These are phyloP conservation scores for Pythium utonaiense DNA, from an alignment of 352 stramenopile species.

Conservation along the genomic window DNA sequence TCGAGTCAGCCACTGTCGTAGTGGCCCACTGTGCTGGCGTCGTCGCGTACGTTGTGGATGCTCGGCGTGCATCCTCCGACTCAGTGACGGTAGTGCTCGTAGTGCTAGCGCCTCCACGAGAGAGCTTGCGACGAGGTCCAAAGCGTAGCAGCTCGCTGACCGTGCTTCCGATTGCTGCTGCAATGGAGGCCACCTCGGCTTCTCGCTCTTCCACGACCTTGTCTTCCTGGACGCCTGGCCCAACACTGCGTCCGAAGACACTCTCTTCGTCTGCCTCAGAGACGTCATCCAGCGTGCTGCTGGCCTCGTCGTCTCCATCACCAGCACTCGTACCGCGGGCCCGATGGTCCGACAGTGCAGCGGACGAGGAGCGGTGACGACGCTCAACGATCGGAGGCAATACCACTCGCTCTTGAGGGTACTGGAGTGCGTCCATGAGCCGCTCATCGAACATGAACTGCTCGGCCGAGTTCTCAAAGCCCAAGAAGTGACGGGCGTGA, in stretches of 20 bases:
- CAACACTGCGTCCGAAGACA: constrained; percentile 14
- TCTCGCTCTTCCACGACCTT: constrained; percentile 12
- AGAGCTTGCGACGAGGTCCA: constrained; percentile 18
- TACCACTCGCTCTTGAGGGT: background rate
- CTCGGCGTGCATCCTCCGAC: constrained; percentile 4
- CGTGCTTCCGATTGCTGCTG: constrained; percentile 9
- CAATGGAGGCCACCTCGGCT: constrained; percentile 8
- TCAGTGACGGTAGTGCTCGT: background rate
- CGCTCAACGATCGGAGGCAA: constrained; percentile 12
- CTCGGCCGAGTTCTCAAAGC: constrained; percentile 47
- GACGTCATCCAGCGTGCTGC: constrained; percentile 1
- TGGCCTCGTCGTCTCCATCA: background rate
- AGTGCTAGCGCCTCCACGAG: background rate
- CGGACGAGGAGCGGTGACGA: background rate
- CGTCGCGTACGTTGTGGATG: constrained; percentile 14
- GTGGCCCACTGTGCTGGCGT: constrained; percentile 28
- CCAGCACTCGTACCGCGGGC: background rate
- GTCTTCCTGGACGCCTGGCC: background rate
- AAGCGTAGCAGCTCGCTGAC: constrained; percentile 20
- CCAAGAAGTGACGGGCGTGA: constrained; percentile 39
- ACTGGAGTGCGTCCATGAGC: constrained; percentile 22
- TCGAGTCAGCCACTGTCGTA: constrained; percentile 21
- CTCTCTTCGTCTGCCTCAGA: constrained; percentile 11
- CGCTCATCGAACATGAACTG: constrained; percentile 50
- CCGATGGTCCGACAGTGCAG: background rate